A percentile compares a stretch with the other conserved stretches of the same genome.
phyloP scores from a whole-genome alignment of 768 basidiomycete genomes.

The Rhodotorula kratochvilovae region DNA sequence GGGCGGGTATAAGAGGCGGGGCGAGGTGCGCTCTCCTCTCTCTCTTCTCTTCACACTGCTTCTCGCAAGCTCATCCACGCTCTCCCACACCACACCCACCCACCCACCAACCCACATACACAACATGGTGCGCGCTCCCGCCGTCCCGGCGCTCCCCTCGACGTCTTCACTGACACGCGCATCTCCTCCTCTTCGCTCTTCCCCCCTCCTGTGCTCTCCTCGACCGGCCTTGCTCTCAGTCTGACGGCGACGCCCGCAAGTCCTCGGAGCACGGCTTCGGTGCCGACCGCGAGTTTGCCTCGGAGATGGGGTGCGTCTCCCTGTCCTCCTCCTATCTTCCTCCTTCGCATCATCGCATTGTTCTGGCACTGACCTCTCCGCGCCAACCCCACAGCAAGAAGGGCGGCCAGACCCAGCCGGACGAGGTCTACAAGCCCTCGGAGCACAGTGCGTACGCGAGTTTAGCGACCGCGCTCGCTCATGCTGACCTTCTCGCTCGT shows the following conservation, averaged over 20 bases:
- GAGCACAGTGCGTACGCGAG: slow-evolving; percentile 6
- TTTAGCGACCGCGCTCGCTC: too few species aligned
- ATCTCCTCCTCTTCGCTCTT: neutral
- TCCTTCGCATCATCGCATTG: neutral
- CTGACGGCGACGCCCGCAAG: slow-evolving; percentile 3
- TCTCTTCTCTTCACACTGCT: neutral
- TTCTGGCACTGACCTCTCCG: neutral
- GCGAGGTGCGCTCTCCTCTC: neutral
- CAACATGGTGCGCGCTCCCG: slow-evolving; percentile 3
- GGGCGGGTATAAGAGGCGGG: slow-evolving; percentile 3
- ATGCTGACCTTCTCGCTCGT: neutral
- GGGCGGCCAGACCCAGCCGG: slow-evolving; percentile 8
- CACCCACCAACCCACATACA: neutral
- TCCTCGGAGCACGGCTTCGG: neutral
- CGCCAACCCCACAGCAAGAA: neutral
- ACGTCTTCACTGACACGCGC: neutral
- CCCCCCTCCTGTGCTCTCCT: neutral
- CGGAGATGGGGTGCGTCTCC: slow-evolving; percentile 2
- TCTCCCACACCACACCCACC: neutral
- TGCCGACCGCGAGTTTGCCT: slow-evolving; percentile 9
- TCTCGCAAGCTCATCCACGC: neutral
- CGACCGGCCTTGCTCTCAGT: neutral
- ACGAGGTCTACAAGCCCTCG: slow-evolving; percentile 20
- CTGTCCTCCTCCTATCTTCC: neutral
- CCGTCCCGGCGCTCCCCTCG: neutral